Base-by-base conservation (phyloP, 192 early-diverging fungal species). In the Dimargaris verticillata region DNA sequence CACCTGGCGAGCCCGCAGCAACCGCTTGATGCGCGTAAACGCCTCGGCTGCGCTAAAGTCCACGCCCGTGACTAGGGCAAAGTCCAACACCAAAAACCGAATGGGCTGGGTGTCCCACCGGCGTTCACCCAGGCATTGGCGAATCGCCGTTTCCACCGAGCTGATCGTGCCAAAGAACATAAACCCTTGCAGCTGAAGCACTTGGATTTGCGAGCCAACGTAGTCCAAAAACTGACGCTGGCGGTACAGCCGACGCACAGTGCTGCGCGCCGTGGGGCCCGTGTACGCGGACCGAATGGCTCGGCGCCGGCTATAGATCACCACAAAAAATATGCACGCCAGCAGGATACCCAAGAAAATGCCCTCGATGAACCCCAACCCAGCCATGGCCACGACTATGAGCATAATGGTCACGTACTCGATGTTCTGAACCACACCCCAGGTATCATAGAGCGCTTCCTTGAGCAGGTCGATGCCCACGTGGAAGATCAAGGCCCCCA, bases 131-230 rank as follows among this genome's bases (percentile, higher is more conserved):
- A 88, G 72, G 52, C 83, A 70, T 25, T 76, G 72, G 50, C 79
- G 79, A 53, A 90, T 84, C n/a, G 72, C 76, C 20, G 72, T 75
- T 61, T 88, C 87, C 17, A 91, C 81, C 61, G 87, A 83, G 59
- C 83, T 85, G 62, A 93, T 88, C 0, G 93, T 93, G 46, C 93
- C 95, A 75, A 96, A 98, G 65, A 98, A 98, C 79, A 98, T 78
- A 63, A 95, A 95, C 22, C 94, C 88, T 69, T 98, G 92, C 53
- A 96, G 67, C 63, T 86, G 86, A 68, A 96, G 78, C 10, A 88
- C 83, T 61, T 87, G 84, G 58, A 95, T 93, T 64, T 92, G 90
- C 13, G 74, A 77, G 38, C 87, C 89, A 12, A 91, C 87, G 44
- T 84, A 73, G 58, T 85, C 82, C 62, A 98, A 68, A 62, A 91